A percentile compares a stretch with the other conserved stretches of the same genome.
Conservation (phyloP, 805 yeast genomes). For the Starmerella sp. region DNA sequence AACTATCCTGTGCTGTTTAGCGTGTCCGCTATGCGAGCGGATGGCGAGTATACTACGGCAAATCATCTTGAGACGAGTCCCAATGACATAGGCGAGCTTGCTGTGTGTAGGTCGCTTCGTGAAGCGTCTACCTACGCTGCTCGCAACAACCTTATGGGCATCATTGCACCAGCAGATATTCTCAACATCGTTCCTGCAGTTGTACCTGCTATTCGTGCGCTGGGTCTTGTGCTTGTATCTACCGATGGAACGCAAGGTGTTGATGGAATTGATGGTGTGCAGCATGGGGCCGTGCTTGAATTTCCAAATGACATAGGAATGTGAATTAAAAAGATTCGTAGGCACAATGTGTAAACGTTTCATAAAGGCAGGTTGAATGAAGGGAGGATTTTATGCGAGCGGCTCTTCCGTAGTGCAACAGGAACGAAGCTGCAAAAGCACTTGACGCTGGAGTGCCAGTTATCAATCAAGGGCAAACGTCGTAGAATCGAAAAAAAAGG, state of each 20-base stretch:
- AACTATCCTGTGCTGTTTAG: slow-evolving; percentile 88
- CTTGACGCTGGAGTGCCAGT: no score
- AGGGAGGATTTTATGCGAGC: no score
- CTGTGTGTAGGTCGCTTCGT: slow-evolving; percentile 47
- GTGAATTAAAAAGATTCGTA: background rate
- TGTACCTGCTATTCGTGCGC: slow-evolving; percentile 59
- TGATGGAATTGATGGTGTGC: slow-evolving; percentile 49
- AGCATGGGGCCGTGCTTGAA: slow-evolving; percentile 51
- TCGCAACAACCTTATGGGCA: slow-evolving; percentile 72
- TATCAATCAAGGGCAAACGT: no score
- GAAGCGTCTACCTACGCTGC: slow-evolving; percentile 75
- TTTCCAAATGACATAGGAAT: slow-evolving; percentile 30
- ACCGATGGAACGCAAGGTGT: slow-evolving; percentile 3
- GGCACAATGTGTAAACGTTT: no score
- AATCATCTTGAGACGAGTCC: slow-evolving; percentile 26
- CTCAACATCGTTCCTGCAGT: slow-evolving; percentile 64
- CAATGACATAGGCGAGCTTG: slow-evolving; percentile 22
- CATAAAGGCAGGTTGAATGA: no score
- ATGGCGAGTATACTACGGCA: slow-evolving; percentile 23
- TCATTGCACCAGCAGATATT: slow-evolving; percentile 63
- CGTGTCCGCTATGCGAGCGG: slow-evolving; percentile 38
- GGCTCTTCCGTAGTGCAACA: no score
- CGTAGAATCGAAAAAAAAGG: no score
- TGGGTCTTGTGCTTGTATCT: slow-evolving; percentile 79
- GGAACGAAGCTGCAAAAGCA: no score